Evolutionary conservation across 2,329 filamentous ascomycete species (phyloP).

Genomic region (Colletotrichum agaves): DNA sequence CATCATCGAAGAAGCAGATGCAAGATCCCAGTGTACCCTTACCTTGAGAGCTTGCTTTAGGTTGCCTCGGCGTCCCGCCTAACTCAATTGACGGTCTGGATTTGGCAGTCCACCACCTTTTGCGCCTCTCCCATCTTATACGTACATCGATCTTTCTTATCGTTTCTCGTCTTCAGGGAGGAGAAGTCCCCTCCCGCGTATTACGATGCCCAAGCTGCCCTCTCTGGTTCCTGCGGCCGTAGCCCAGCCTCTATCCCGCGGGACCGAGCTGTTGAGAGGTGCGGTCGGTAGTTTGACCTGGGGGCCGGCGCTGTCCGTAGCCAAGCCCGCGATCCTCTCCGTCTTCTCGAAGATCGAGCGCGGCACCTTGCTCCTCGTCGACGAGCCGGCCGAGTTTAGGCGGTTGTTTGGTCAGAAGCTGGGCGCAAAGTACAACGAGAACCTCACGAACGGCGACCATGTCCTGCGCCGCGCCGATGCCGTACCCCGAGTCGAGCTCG

Average conservation of each 20-base stretch:
- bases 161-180: background rate
- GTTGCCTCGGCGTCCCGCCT: constrained; percentile 16
- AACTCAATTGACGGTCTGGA: constrained; percentile 33
- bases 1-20: constrained; percentile 20
- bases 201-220: constrained; percentile 42
- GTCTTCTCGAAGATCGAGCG: constrained; percentile 58
- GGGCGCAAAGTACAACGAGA: constrained; percentile 49
- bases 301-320: constrained; percentile 58
- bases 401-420: constrained; percentile 59
- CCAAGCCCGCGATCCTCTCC: constrained; percentile 57
- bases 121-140: constrained; percentile 2
- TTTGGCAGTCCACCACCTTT: background rate
- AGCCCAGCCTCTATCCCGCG: constrained; percentile 51
- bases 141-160: background rate
- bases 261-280: constrained; percentile 54
- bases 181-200: background rate
- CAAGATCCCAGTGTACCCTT: constrained; percentile 16
- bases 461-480: constrained; percentile 46
- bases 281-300: constrained; percentile 58
- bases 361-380: constrained; percentile 60
- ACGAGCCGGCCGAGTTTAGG: constrained; percentile 56
- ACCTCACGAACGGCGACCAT: constrained; percentile 47
- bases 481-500: constrained; percentile 62
- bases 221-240: constrained; percentile 50
- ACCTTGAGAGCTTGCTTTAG: constrained; percentile 34